Evolutionary conservation across 306 rosid genomes (phyloP).

Genomic region (Glycyrrhiza uralensis): DNA sequence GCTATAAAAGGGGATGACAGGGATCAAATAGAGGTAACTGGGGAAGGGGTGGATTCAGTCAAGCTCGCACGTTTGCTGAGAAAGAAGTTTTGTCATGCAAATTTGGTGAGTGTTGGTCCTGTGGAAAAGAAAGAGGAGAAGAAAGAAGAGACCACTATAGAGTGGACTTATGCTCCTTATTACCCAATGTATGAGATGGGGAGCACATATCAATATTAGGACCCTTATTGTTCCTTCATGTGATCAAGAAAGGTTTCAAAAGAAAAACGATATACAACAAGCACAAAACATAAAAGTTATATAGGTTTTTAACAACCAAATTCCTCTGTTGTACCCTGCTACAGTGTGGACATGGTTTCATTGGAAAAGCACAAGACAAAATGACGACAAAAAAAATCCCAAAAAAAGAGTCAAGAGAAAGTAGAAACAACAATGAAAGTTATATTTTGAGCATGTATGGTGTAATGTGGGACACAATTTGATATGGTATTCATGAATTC

Average conservation of each 20-base stretch:
- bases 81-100: slow-evolving; percentile 36
- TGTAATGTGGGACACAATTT: too few relatives aligned
- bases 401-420: too few relatives aligned
- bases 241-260: background rate
- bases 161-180: background rate
- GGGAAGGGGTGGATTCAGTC: slow-evolving; percentile 42
- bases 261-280: background rate
- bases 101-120: slow-evolving; percentile 31
- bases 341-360: too few relatives aligned
- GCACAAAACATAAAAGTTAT: too few relatives aligned
- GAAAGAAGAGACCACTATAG: background rate
- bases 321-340: too few relatives aligned
- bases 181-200: background rate
- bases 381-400: too few relatives aligned
- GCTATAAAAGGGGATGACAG: slow-evolving; percentile 1
- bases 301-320: background rate
- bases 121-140: slow-evolving; percentile 26
- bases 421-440: too few relatives aligned
- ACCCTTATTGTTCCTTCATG: slow-evolving; percentile 26
- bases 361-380: too few relatives aligned
- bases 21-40: slow-evolving; percentile 41
- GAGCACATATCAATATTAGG: too few relatives aligned
- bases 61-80: slow-evolving; percentile 38
- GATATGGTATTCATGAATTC: too few relatives aligned
- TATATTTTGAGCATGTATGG: too few relatives aligned